A percentile compares a stretch with the other conserved stretches of the same genome.
phyloP scores from a whole-genome alignment of 306 rosid genomes.

The Vigna mungo region DNA sequence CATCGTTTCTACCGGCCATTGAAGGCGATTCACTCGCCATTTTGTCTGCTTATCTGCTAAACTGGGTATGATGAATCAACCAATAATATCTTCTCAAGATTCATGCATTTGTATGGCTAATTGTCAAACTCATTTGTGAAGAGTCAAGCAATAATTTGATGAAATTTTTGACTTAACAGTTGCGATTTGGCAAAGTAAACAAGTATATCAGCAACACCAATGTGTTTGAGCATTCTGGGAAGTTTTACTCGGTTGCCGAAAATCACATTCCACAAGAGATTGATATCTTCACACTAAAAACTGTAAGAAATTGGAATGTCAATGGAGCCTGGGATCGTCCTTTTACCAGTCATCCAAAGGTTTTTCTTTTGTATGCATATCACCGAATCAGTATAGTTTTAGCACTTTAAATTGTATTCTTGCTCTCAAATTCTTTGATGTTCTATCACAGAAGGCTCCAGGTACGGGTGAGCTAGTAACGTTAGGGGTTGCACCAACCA shows the following conservation, averaged over 20 bases:
- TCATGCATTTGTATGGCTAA: constrained; percentile 7
- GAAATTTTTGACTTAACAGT: constrained; percentile 40
- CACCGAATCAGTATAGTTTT: background rate
- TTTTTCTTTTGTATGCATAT: background rate
- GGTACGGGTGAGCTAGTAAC: constrained; percentile 65
- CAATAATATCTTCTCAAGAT: background rate
- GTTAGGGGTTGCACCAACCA: constrained; percentile 58
- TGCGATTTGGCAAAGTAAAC: constrained; percentile 70
- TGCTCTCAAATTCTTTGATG: background rate
- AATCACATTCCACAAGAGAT: constrained; percentile 73
- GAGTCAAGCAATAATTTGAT: background rate
- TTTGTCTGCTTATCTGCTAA: constrained; percentile 62
- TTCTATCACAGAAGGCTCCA: constrained; percentile 62
- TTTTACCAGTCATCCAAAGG: constrained; percentile 79
- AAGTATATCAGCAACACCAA: constrained; percentile 73
- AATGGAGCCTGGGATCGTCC: constrained; percentile 69
- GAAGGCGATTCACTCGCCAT: constrained; percentile 64
- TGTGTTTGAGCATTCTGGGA: constrained; percentile 75
- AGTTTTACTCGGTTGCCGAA: constrained; percentile 65
- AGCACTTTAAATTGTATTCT: background rate
- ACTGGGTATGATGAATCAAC: constrained; percentile 45
- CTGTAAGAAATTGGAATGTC: constrained; percentile 64
- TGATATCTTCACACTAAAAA: constrained; percentile 57
- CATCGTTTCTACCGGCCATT: constrained; percentile 64
- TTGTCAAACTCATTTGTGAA: background rate